These are phyloP conservation scores for Sporothrix brasiliensis DNA, from an alignment of 2,329 filamentous ascomycete genomes.

Conservation along the genomic window DNA sequence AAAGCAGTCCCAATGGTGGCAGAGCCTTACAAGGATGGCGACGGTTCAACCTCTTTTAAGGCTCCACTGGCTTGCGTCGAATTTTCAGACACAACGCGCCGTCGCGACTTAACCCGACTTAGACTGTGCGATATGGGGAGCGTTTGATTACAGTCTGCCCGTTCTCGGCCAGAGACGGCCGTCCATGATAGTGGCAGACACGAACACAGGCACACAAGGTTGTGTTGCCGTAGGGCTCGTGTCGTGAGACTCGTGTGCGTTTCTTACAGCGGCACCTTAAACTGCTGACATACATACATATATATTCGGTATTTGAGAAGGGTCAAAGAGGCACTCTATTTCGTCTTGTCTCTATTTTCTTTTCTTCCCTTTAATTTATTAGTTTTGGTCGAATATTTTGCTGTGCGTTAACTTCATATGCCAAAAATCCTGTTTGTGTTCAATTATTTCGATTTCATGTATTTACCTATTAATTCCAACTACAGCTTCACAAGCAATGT, in stretches of 20 bases:
- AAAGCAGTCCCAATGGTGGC: no score
- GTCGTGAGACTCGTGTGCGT: background rate
- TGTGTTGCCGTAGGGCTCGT: background rate
- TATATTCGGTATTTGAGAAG: background rate
- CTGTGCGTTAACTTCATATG: no score
- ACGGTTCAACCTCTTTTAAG: background rate
- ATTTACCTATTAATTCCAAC: background rate
- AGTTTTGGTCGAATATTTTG: no score
- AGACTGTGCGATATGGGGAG: constrained; percentile 2
- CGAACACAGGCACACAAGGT: background rate
- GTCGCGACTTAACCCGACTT: constrained; percentile 6
- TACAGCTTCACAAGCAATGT: background rate
- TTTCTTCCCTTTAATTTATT: background rate
- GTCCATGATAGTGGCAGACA: background rate
- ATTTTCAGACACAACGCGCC: background rate
- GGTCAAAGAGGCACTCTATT: no score
- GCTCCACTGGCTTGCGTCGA: background rate
- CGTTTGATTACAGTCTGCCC: constrained; percentile 3
- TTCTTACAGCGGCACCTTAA: background rate
- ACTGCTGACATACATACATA: background rate
- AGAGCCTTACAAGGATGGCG: background rate
- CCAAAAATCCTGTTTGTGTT: background rate
- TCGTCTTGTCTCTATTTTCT: background rate
- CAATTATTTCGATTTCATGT: background rate
- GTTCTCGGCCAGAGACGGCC: background rate